A percentile compares a stretch with the other conserved stretches of the same genome.
Evolutionary conservation across 192 early-diverging fungal genomes (phyloP).

Genomic region (Entomortierella chlamydospora): DNA sequence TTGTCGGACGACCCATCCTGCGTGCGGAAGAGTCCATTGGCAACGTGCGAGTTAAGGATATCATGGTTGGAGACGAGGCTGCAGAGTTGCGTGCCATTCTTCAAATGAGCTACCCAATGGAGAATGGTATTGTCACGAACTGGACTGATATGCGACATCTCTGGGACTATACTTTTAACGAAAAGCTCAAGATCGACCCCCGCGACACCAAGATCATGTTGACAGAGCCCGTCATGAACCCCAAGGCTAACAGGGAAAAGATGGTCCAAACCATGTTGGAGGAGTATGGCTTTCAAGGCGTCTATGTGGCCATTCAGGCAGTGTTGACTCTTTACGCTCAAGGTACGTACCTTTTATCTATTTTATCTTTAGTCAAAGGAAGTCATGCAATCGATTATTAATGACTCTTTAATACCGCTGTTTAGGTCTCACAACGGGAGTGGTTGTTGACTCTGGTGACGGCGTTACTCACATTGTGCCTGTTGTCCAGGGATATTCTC

Average conservation of each 20-base stretch:
- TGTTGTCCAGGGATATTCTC: conserved; percentile 95
- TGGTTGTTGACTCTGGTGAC: conserved; percentile 98
- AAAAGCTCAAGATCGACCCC: conserved; percentile 91
- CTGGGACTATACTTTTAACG: conserved; percentile 98
- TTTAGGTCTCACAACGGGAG: conserved; percentile 89
- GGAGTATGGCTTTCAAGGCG: conserved; percentile 92
- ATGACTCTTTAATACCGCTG: neutral
- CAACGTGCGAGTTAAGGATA: conserved; percentile 88
- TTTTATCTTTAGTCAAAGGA: neutral
- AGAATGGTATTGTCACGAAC: conserved; percentile 97
- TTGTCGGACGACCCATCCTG: conserved; percentile 98
- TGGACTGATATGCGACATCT: conserved; percentile 98
- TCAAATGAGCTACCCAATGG: conserved; percentile 98
- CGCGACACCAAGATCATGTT: conserved; percentile 92
- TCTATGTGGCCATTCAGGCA: conserved; percentile 97
- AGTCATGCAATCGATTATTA: neutral
- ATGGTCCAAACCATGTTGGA: conserved; percentile 99
- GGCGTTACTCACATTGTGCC: conserved; percentile 99
- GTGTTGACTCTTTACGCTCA: conserved; percentile 98
- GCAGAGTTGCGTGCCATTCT: conserved; percentile 86
- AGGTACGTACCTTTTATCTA: conserved; percentile 64
- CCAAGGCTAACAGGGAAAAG: conserved; percentile 88
- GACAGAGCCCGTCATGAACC: conserved; percentile 98
- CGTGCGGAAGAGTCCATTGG: conserved; percentile 92
- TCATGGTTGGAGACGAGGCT: conserved; percentile 99